phyloP scores from a whole-genome alignment of 1,284 basidiomycete species.

The Laetiporus sulphureus region DNA sequence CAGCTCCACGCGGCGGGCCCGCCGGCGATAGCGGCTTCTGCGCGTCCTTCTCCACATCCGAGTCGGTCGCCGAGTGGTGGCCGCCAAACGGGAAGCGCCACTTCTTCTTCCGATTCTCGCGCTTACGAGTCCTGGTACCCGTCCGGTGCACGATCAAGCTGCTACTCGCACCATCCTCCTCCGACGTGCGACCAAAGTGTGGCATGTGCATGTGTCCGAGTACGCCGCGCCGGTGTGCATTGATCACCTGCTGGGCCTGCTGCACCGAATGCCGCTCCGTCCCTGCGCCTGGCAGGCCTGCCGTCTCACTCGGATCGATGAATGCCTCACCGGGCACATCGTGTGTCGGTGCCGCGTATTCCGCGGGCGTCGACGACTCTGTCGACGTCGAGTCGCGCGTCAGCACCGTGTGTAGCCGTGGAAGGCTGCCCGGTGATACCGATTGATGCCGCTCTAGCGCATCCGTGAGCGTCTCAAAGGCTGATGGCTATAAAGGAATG shows the following conservation, averaged over 20 bases:
- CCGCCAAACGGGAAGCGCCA: constrained; percentile 10
- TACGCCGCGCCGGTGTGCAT: constrained; percentile 20
- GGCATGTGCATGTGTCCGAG: constrained; percentile 9
- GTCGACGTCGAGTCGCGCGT: constrained; percentile 18
- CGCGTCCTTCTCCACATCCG: constrained; percentile 22
- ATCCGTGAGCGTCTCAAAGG: constrained; percentile 42
- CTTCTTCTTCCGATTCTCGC: constrained; percentile 6
- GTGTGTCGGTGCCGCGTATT: constrained; percentile 12
- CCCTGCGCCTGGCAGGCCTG: constrained; percentile 27
- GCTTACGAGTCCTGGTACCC: constrained; percentile 1
- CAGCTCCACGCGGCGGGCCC: constrained; percentile 29
- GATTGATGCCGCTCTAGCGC: constrained; percentile 35
- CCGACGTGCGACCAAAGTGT: neutral
- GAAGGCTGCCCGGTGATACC: constrained; percentile 14
- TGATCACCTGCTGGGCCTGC: constrained; percentile 16
- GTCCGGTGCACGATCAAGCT: constrained; percentile 1
- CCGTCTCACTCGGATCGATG: constrained; percentile 27
- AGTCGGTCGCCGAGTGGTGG: constrained; percentile 13
- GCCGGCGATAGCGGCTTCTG: constrained; percentile 11
- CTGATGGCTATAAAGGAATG: constrained; percentile 44
- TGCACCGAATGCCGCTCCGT: constrained; percentile 23
- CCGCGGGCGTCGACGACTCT: neutral
- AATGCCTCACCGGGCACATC: constrained; percentile 24
- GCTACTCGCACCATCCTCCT: constrained; percentile 1
- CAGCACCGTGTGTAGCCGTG: constrained; percentile 11